A percentile compares a stretch with the other conserved stretches of the same genome.
phyloP scores from a whole-genome alignment of 352 stramenopile genomes.

The Globisporangium mamillatum region DNA sequence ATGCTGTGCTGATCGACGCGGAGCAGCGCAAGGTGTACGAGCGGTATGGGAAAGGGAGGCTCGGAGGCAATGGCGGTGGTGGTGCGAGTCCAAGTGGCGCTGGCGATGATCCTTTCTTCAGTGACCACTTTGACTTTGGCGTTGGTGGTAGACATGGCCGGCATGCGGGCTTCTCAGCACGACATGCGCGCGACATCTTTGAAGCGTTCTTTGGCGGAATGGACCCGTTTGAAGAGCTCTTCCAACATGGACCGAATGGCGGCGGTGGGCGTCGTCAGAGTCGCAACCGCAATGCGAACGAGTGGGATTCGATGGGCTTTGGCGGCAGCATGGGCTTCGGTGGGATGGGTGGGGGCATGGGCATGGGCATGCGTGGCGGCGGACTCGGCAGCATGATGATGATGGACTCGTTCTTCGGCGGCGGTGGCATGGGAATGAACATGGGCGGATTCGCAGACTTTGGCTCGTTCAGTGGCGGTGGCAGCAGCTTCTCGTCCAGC shows the following conservation, averaged over 20 bases:
- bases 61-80: constrained; percentile 5
- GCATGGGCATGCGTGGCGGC: constrained; percentile 26
- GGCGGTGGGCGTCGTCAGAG: not conserved
- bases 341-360: not conserved
- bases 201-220: constrained; percentile 61
- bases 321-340: constrained; percentile 24
- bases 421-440: constrained; percentile 11
- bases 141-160: constrained; percentile 12
- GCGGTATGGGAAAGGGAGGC: constrained; percentile 33
- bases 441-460: constrained; percentile 5
- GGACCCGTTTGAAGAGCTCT: constrained; percentile 62
- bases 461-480: constrained; percentile 27
- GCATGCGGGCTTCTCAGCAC: constrained; percentile 35
- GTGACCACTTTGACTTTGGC: constrained; percentile 22
- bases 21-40: constrained; percentile 63
- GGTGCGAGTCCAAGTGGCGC: not conserved
- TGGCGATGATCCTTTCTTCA: not conserved
- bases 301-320: constrained; percentile 22
- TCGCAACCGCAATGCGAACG: not conserved
- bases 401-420: constrained; percentile 51
- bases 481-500: constrained; percentile 32
- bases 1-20: constrained; percentile 82
- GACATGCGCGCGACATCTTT: constrained; percentile 70
- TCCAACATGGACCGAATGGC: constrained; percentile 19
- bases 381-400: constrained; percentile 33